Base-by-base conservation (phyloP, 73 alveolate genomes). In the Stentor roeselii region DNA sequence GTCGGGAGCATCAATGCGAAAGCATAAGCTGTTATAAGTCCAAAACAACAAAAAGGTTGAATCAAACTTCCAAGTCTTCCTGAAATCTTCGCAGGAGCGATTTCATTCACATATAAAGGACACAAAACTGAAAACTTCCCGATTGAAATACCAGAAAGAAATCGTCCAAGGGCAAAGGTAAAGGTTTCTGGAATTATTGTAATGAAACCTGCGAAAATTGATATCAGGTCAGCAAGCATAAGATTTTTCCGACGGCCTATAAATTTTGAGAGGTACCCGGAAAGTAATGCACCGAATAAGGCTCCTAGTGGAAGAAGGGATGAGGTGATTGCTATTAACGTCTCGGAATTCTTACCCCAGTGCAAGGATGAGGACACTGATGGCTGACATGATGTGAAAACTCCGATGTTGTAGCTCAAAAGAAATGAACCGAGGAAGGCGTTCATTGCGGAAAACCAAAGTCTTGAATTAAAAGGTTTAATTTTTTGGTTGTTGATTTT, bases 261-360 rank as follows among this genome's bases (percentile, higher is more conserved):
- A 27, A 27, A 27, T 21, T n/a, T 67, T 30, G 80, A 36, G 34
- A 67, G 0, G 11, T 15, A 27, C 21, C 80, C 41, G 21, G 80
- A 21, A 1, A 36, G 27, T 21, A 67, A 32, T 1, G 80, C n/a
- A 21, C 80, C 80, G 34, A 67, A 67, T 11, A 67, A 27, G 14
- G 80, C 80, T 1, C 80, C 80, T 1, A 67, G 37, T 27, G n/a
- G 80, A 36, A 67, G 21, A 21, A 67, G n/a, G 14, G 80, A 36
- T 1, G n/a, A 14, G 42, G 34, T 67, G 0, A 32, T 67, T 34
- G 41, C 27, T 15, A 67, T 40, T 0, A 30, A 32, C 27, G 37
- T 67, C 42, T 67, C 80, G 21, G 21, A 27, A 67, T 67, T 34
- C 41, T 34, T 40, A 30, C 80, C 80, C 42, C 80, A 67, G 37